Percentiles rank a stretch among this genome's conserved stretches.
These are phyloP conservation scores for Pseudohyphozyma bogoriensis DNA, from an alignment of 768 basidiomycete species.

Conservation along the genomic window DNA sequence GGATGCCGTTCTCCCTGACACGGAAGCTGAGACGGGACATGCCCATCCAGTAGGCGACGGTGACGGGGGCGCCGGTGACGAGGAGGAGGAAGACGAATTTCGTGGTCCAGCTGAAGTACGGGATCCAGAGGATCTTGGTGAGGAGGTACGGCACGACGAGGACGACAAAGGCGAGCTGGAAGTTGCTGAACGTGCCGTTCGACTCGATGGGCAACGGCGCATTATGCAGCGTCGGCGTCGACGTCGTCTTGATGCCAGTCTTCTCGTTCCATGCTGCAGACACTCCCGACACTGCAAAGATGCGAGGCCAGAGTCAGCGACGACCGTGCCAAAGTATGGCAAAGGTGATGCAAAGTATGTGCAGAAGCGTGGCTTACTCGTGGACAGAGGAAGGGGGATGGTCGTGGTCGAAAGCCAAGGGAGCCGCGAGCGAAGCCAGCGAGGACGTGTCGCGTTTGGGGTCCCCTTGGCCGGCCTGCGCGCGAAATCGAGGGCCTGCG, in stretches of 20 bases:
- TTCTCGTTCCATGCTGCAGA: too few species aligned
- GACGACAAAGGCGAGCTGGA: slow-evolving; percentile 64
- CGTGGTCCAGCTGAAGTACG: slow-evolving; percentile 69
- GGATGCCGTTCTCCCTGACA: slow-evolving; percentile 61
- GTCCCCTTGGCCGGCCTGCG: too few species aligned
- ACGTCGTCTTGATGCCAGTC: slow-evolving; percentile 42
- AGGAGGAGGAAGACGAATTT: slow-evolving; percentile 67
- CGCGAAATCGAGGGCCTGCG: too few species aligned
- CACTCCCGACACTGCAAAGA: too few species aligned
- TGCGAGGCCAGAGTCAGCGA: too few species aligned
- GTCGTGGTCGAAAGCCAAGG: too few species aligned
- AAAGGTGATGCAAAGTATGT: too few species aligned
- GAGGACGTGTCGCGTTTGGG: too few species aligned
- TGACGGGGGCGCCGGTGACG: slow-evolving; percentile 62
- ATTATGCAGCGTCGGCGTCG: slow-evolving; percentile 68
- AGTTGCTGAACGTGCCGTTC: slow-evolving; percentile 66
- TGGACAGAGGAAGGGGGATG: too few species aligned
- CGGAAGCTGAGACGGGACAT: slow-evolving; percentile 71
- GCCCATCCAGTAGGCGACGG: slow-evolving; percentile 79
- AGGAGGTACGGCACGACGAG: slow-evolving; percentile 66
- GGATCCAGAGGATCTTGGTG: slow-evolving; percentile 61
- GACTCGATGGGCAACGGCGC: slow-evolving; percentile 64
- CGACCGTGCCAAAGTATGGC: too few species aligned
- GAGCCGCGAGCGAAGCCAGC: too few species aligned
- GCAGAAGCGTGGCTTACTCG: too few species aligned